These are phyloP conservation scores for Metschnikowia vanudenii DNA, from an alignment of 805 yeast species.

Conservation along the genomic window DNA sequence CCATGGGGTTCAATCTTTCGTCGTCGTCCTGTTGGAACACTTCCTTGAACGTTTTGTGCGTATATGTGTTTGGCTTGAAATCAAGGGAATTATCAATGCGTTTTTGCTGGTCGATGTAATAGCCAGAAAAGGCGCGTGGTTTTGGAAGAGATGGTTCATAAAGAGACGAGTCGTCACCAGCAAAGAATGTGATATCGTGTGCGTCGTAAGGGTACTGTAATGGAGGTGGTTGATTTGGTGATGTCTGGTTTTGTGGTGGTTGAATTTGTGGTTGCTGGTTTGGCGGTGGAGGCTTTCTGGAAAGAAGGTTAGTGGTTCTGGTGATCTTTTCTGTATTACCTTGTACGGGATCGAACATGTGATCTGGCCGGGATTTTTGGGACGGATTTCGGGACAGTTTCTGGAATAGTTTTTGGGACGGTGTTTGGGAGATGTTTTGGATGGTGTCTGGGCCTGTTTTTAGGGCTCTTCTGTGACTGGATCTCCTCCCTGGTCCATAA, in stretches of 20 bases:
- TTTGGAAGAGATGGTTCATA: conserved; percentile 14
- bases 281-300: background rate
- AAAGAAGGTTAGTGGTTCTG: background rate
- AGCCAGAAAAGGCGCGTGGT: conserved; percentile 24
- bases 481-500: conserved; percentile 1
- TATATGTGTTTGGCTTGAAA: conserved; percentile 35
- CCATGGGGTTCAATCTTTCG: conserved; percentile 40
- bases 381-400: too few relatives aligned
- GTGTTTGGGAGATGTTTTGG: too few relatives aligned
- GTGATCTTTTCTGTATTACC: background rate
- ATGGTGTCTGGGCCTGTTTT: background rate
- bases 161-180: conserved; percentile 5
- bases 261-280: background rate
- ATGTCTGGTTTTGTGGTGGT: too few relatives aligned
- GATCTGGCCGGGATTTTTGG: too few relatives aligned
- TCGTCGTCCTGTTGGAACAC: conserved; percentile 32
- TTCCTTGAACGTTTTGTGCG: conserved; percentile 40
- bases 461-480: background rate
- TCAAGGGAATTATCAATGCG: conserved; percentile 31
- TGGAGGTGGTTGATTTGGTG: too few relatives aligned
- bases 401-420: too few relatives aligned
- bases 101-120: conserved; percentile 38
- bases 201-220: background rate
- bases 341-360: too few relatives aligned
- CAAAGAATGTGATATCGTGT: background rate